phyloP scores from a whole-genome alignment of 352 stramenopile species.

The Achlya hypogyna region DNA sequence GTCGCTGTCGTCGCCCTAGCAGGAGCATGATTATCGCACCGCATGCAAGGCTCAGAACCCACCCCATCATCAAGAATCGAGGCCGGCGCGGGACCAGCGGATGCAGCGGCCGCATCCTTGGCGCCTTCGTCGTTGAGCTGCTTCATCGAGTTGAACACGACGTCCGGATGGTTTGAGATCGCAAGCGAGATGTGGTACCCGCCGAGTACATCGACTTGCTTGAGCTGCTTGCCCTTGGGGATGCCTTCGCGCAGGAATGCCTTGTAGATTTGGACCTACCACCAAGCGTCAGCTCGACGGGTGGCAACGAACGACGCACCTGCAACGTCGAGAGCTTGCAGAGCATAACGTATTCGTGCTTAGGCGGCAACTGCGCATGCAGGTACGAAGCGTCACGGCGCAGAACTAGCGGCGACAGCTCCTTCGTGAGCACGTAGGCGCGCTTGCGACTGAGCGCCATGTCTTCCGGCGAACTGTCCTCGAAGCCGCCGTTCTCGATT shows the following conservation, averaged over 20 bases:
- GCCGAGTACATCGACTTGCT: conserved; percentile 62
- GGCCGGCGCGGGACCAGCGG: background rate
- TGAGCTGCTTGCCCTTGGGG: background rate
- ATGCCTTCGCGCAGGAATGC: conserved; percentile 19
- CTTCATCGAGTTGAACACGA: conserved; percentile 58
- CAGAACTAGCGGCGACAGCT: conserved; percentile 75
- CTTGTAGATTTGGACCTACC: conserved; percentile 23
- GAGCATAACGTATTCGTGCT: conserved; percentile 83
- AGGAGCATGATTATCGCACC: background rate
- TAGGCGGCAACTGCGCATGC: conserved; percentile 72
- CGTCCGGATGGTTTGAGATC: conserved; percentile 85
- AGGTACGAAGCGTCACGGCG: conserved; percentile 80
- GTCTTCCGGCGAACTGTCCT: conserved; percentile 67
- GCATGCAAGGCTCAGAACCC: background rate
- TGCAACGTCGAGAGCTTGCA: conserved; percentile 75
- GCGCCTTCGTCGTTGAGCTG: conserved; percentile 45
- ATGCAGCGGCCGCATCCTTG: conserved; percentile 20
- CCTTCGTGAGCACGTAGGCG: conserved; percentile 68
- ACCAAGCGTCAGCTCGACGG: conserved; percentile 14
- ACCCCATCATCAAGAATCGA: conserved; percentile 31
- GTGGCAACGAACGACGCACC: conserved; percentile 55
- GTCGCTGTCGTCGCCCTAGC: conserved; percentile 18
- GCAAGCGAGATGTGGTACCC: conserved; percentile 81
- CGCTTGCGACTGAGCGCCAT: conserved; percentile 58
- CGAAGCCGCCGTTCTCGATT: conserved; percentile 81